Evolutionary conservation across 2,329 filamentous ascomycete genomes (phyloP), one percentile per base, ranked within the genome.

Genomic region (Xylaria sp.): DNA sequence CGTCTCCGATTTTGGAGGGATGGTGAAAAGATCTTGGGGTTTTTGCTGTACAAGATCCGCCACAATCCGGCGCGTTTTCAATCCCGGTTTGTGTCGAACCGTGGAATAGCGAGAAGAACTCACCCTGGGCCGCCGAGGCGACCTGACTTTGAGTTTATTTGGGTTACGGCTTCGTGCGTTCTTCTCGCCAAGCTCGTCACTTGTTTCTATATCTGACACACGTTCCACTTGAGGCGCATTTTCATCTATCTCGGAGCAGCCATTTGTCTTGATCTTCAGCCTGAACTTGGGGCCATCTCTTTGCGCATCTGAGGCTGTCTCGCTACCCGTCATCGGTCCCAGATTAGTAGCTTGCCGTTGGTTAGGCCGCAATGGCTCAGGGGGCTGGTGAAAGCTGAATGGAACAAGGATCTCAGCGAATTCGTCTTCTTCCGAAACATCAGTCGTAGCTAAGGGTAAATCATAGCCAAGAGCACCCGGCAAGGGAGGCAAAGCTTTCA

Each of bases 401-500:
- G 76, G 76, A 20, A 72, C 66, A 20, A 77, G 70, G 57, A 77
- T 73, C 43, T 77, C 73, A n/a, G 69, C 60, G 48, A 72, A 76
- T 20, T 76, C 70, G 8, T 73, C 74, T 59, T 75, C 76, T 23
- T 76, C 74, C 20, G 69, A 66, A 10, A 60, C 52, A 30, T 70
- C 69, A 23, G 66, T 71, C 39, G 75, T 63, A 23, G 72, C 69
- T 45, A 71, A 60, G 2, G 72, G 66, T 9, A 70, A 20, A 55
- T 68, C 43, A 57, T 76, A 77, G 23, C 71, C 69, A 28, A 67
- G 55, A 62, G 73, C 76, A 4, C 74, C 75, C 3, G 84, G 84
- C 8, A 86, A 70, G 15, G 82, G 78, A 15, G 85, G 85, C 48
- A 87, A 71, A 25, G 82, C 81, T 72, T 87, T 87, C 84, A 86